These are phyloP conservation scores for Mycena belliarum DNA, from an alignment of 768 basidiomycete species.

Conservation along the genomic window DNA sequence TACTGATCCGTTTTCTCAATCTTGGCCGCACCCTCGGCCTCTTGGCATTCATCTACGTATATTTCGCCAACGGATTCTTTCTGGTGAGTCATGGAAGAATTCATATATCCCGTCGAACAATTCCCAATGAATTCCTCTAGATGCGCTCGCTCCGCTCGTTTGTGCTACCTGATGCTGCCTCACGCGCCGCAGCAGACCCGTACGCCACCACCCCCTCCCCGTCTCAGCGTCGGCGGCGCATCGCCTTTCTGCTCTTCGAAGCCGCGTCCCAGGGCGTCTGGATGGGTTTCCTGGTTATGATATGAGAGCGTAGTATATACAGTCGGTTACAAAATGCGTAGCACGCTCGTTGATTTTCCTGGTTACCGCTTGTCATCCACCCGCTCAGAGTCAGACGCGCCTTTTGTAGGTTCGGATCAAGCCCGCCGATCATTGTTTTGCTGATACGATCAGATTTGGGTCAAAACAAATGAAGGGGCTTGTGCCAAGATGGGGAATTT, in stretches of 20 bases:
- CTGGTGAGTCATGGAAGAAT: constrained; percentile 38
- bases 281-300: constrained; percentile 31
- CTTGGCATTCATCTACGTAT: constrained; percentile 79
- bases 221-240: constrained; percentile 75
- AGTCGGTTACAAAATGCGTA: too few relatives aligned
- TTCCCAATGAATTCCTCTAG: constrained; percentile 39
- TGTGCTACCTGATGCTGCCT: constrained; percentile 78
- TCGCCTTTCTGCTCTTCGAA: constrained; percentile 87
- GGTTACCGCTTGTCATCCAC: too few relatives aligned
- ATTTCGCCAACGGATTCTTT: constrained; percentile 92
- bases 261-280: constrained; percentile 82
- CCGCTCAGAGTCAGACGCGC: too few relatives aligned
- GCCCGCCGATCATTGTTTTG: too few relatives aligned
- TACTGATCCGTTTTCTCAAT: constrained; percentile 71
- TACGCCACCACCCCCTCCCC: constrained; percentile 67
- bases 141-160: constrained; percentile 91
- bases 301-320: neutral
- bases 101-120: constrained; percentile 37
- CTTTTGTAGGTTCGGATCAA: too few relatives aligned
- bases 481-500: too few relatives aligned
- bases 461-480: too few relatives aligned
- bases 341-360: neutral
- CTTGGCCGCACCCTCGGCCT: constrained; percentile 64
- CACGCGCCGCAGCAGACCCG: constrained; percentile 39
- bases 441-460: too few relatives aligned